A percentile compares a stretch with the other conserved stretches of the same genome.
Evolutionary conservation across 2,329 filamentous ascomycete species (phyloP).

Genomic region (Tolypocladium tropicale): DNA sequence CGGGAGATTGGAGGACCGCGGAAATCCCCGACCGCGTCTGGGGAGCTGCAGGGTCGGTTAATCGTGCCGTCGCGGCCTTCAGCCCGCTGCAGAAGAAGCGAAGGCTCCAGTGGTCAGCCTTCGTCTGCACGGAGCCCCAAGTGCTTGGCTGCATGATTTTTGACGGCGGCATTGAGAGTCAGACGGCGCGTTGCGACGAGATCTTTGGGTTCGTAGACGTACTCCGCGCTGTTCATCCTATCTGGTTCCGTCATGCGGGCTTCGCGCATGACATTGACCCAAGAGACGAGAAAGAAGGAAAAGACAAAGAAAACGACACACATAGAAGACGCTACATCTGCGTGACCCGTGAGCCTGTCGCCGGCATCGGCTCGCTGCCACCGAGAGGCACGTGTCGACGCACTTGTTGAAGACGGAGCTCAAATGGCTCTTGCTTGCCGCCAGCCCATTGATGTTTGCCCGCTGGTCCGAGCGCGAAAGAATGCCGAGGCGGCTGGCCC

Average conservation of each 20-base stretch:
- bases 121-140: background rate
- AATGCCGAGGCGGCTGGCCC: background rate
- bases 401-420: background rate
- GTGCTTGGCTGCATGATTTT: background rate
- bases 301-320: too few species aligned
- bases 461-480: background rate
- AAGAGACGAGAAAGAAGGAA: too few species aligned
- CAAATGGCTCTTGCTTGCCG: background rate
- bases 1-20: constrained; percentile 1
- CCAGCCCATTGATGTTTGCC: background rate
- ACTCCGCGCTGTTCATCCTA: constrained; percentile 1
- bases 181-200: background rate
- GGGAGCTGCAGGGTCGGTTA: background rate
- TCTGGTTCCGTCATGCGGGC: too few species aligned
- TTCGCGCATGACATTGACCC: too few species aligned
- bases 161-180: background rate
- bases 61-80: background rate
- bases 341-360: background rate
- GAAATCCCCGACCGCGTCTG: background rate
- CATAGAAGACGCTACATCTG: too few species aligned
- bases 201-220: background rate
- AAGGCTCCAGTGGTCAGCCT: background rate
- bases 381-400: background rate
- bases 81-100: background rate
- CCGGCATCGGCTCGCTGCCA: background rate